Percentiles rank a stretch among this genome's conserved stretches.
Evolutionary conservation across 2,329 filamentous ascomycete species (phyloP).

Genomic region (Colletotrichum sp.): DNA sequence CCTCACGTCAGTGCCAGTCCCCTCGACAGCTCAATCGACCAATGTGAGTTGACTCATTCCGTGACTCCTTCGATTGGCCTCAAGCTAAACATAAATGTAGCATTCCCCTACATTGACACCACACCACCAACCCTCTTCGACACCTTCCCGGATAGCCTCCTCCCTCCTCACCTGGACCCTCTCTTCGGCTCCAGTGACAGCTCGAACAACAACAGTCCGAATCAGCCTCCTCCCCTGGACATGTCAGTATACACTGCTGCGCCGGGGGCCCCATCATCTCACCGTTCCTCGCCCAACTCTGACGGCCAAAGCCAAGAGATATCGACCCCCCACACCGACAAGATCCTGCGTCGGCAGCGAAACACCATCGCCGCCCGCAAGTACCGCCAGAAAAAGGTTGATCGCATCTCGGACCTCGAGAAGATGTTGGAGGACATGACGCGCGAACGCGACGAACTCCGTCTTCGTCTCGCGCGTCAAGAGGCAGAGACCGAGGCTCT

Average conservation of each 20-base stretch:
- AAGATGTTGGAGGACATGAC: slow-evolving; percentile 61
- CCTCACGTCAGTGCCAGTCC: slow-evolving; percentile 11
- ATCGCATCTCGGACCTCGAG: slow-evolving; percentile 69
- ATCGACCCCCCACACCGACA: slow-evolving; percentile 22
- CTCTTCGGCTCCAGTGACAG: slow-evolving; percentile 7
- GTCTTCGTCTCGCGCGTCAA: slow-evolving; percentile 64
- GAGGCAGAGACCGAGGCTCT: slow-evolving; percentile 71
- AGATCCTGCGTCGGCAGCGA: slow-evolving; percentile 62
- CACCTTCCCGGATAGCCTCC: slow-evolving; percentile 6
- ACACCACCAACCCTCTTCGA: slow-evolving; percentile 15
- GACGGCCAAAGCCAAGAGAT: not conserved
- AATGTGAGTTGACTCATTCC: not conserved
- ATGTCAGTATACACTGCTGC: not conserved
- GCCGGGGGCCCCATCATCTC: not conserved
- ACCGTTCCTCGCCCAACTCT: slow-evolving; percentile 8
- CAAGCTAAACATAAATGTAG: not conserved
- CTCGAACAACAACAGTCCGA: slow-evolving; percentile 15
- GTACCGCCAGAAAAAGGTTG: slow-evolving; percentile 73
- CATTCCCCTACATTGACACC: slow-evolving; percentile 13
- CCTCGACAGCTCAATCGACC: slow-evolving; percentile 10
- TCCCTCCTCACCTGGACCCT: not conserved
- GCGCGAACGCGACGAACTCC: slow-evolving; percentile 67
- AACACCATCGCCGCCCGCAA: slow-evolving; percentile 76
- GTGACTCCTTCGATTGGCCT: not conserved
- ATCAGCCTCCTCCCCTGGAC: slow-evolving; percentile 12